These are phyloP conservation scores for Saturnispora mendoncae DNA, from an alignment of 805 yeast species.

Conservation along the genomic window DNA sequence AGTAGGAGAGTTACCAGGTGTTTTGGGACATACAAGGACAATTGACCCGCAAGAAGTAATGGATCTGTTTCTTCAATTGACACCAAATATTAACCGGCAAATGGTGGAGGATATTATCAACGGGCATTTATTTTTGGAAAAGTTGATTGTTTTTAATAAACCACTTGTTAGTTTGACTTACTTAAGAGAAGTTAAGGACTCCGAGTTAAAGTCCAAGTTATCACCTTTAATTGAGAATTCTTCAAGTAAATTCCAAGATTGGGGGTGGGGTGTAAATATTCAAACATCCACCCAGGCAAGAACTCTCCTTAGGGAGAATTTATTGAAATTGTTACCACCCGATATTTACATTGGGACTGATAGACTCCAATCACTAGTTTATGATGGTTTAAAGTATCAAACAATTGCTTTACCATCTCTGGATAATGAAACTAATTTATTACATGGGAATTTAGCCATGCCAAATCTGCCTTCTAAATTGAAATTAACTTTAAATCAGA, in stretches of 20 bases:
- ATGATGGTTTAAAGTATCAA: slow-evolving; percentile 45
- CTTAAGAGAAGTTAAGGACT: background rate
- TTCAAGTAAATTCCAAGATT: background rate
- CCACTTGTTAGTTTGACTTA: slow-evolving; percentile 1
- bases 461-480: slow-evolving; percentile 35
- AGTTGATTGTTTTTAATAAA: slow-evolving; percentile 3
- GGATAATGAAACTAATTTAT: slow-evolving; percentile 15
- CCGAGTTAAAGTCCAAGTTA: slow-evolving; percentile 1
- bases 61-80: background rate
- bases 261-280: slow-evolving; percentile 6
- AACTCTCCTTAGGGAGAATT: slow-evolving; percentile 30
- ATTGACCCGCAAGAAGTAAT: background rate
- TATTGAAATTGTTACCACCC: slow-evolving; percentile 42
- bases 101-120: slow-evolving; percentile 4
- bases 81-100: background rate
- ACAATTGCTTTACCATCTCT: slow-evolving; percentile 21
- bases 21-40: background rate
- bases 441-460: background rate
- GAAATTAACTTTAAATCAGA: slow-evolving; percentile 40
- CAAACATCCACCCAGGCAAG: slow-evolving; percentile 26
- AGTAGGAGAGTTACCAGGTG: background rate
- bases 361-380: slow-evolving; percentile 40
- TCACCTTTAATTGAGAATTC: slow-evolving; percentile 3
- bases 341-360: slow-evolving; percentile 38
- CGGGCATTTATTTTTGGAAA: slow-evolving; percentile 9